Evolutionary conservation across 2,329 filamentous ascomycete species (phyloP), one percentile per base, ranked within the genome.

Genomic region (Trichoderma afroharzianum): DNA sequence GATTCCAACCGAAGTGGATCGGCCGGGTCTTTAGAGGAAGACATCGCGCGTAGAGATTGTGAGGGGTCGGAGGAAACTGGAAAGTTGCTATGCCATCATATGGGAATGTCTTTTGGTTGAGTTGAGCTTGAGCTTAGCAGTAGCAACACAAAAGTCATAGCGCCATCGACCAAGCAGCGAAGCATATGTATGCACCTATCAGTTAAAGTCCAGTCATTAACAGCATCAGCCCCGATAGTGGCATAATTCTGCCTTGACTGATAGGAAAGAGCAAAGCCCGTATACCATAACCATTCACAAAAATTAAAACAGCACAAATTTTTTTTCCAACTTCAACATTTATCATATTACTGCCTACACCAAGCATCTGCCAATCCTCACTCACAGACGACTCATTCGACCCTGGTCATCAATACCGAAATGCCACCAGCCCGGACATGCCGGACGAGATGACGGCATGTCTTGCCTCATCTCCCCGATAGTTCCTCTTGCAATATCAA

Each of bases 1-100:
- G 90, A 88, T 71, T 91, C 88, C 72, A 93, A 86, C 77, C 94
- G 89, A 15, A 93, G 91, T 77, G 95, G 95, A 72, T 85, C 83
- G 77, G 82, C 77, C 67, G 85, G 79, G 74, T 85, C 83, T 75
- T 85, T 85, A 73, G 81, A 82, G 73, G 83, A 82, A 39, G 85
- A 84, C 85, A 87, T 88, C 15, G 73, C 79, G 66, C 58, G 47
- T 79, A 55, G 63, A 53, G 7, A 4, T 39, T 59, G 3, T 24
- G 33, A 14, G 15, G 43, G n/a, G 11, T 26, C 8, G 1, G 24
- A 50, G 33, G 28, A 30, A n/a, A 14, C 4, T 26, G 1, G 33
- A 21, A 24, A 50, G 18, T 14, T 32, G 12, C 26, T 61, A 63
- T 47, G 63, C 57, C 70, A 70, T 72, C n/a, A 50, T 33, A 32